Percentiles rank a stretch among this genome's conserved stretches.
Evolutionary conservation across 2,329 filamentous ascomycete genomes (phyloP).

Genomic region (Xylaria sp.): DNA sequence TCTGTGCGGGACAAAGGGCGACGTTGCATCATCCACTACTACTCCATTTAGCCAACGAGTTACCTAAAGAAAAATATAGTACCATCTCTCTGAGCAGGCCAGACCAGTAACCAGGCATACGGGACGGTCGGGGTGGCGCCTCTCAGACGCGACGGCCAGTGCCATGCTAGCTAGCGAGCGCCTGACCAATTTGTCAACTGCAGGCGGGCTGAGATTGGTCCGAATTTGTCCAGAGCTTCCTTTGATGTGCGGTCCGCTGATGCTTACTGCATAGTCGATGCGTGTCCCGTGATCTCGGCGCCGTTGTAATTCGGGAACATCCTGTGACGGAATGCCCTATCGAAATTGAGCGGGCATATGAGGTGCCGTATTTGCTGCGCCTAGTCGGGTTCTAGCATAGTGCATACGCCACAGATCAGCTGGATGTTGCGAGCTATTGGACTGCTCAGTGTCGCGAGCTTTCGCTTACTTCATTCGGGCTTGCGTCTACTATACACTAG

Average conservation of each 20-base stretch:
- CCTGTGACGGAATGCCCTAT: constrained; percentile 18
- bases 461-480: neutral
- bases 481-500: neutral
- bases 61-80: neutral
- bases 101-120: constrained; percentile 32
- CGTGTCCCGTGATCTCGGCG: constrained; percentile 37
- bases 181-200: constrained; percentile 35
- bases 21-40: neutral
- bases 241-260: constrained; percentile 21
- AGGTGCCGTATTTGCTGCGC: constrained; percentile 6
- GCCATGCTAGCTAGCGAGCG: constrained; percentile 23
- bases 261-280: constrained; percentile 36
- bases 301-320: constrained; percentile 30
- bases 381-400: neutral
- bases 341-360: neutral
- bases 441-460: neutral
- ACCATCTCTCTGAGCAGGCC: neutral
- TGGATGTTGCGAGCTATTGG: constrained; percentile 4
- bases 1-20: constrained; percentile 11
- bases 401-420: constrained; percentile 17
- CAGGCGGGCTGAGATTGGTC: constrained; percentile 26
- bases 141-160: constrained; percentile 26
- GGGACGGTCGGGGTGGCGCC: constrained; percentile 28
- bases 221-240: constrained; percentile 16
- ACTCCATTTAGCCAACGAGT: constrained; percentile 26